Evolutionary conservation across 257 asterid genomes (phyloP), one percentile per base, ranked within the genome.

Genomic region (Avicennia marina): DNA sequence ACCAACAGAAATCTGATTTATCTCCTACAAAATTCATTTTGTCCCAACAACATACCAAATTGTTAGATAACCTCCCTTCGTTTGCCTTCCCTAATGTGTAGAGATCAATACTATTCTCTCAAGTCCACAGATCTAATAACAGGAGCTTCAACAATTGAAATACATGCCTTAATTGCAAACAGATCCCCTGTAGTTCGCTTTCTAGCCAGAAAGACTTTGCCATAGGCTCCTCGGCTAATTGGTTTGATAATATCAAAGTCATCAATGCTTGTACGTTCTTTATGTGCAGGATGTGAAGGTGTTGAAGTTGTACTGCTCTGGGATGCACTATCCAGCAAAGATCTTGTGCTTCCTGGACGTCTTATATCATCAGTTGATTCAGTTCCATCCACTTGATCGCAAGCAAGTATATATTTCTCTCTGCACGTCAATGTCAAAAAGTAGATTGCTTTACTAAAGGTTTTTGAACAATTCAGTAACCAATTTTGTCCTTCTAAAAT

Each of bases 161-260:
- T 19, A 3, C 63, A 60, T 63, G 85, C 98, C 96, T 90, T 90
- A 54, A 90, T 87, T 45, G 98, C 98, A 70, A 90, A 90, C 53
- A 85, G 72, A 80, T 90, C 98, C 56, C 98, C 96, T 20, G 98
- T 90, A 60, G 91, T 74, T 72, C 93, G 80, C 73, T 90, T 90
- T 62, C 95, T 77, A 20, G 98, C 93, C 74, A 90, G 80, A 68
- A 77, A 90, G 32, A 90, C 96, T 77, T 81, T 85, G 57, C 98
- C 98, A 64, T 81, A 90, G 66, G 98, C 96, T 69, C 98, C 98
- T 66, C 96, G 75, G 66, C 94, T 90, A 71, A 90, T 79, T 29
- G 95, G 96, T 74, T 90, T 90, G 55, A 90, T 85, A 60, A 87
- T 85, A 67, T 83, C 95, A 76, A 90, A 90, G 57, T 90, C 98